Evolutionary conservation across 2,329 filamentous ascomycete genomes (phyloP), one percentile per base, ranked within the genome.

Genomic region (Xenosphaeropsis pyriputrescens): DNA sequence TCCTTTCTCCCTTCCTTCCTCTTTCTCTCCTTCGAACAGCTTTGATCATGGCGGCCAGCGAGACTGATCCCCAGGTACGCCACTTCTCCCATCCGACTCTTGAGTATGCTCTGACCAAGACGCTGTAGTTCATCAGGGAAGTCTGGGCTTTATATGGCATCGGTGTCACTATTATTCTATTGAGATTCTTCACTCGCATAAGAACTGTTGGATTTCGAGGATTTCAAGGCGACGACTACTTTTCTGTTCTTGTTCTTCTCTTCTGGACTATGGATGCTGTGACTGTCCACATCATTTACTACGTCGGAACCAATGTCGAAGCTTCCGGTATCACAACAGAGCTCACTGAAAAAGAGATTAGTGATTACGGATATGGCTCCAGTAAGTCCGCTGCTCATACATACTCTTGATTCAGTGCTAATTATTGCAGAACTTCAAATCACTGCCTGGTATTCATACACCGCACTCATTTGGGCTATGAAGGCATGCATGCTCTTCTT

Each of bases 391-490:
- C 22, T 5, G 4, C 22, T 26, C 5, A 26, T 5, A 26, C 12
- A 9, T 26, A 26, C 22, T 26, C 8, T 11, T 6, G 8, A 26
- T 9, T 9, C 4, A 26, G 12, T 26, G 12, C 22, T 26, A 26
- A 26, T 26, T 11, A 26, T 11, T 26, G 22, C 22, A 26, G 18
- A 26, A 19, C n/a, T 35, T 29, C 39, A 45, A 35, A 45, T 63
- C 9, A 40, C 53, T 0, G 60, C 59, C 0, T 63, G 60, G 61
- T 63, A 60, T 18, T 50, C 50, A 6, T 62, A 62, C 31, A 56
- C 57, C 0, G 50, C 52, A 0, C 50, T 61, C 0, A 51, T 61
- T 6, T 62, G 57, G 57, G 54, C 41, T 4, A 46, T 54, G 42
- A 55, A 54, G 40, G 48, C 47, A 18, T 47, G 48, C 33, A 49